A percentile compares a stretch with the other conserved stretches of the same genome.
phyloP scores from a whole-genome alignment of 805 yeast species.

The Metschnikowia lunata region DNA sequence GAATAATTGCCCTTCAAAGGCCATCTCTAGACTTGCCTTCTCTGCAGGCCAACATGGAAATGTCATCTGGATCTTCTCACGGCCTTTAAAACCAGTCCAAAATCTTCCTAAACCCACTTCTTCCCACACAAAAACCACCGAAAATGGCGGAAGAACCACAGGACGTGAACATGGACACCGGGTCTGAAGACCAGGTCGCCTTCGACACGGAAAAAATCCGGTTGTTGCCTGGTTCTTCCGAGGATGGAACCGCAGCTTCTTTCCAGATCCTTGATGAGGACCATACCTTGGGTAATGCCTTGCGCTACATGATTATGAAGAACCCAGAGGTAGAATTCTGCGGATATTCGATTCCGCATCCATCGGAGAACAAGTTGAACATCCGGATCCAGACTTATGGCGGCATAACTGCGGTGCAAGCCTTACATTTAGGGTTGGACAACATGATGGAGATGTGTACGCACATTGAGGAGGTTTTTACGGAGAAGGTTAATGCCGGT shows the following conservation, averaged over 20 bases:
- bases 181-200: slow-evolving; percentile 41
- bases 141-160: slow-evolving; percentile 18
- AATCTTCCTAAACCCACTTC: not conserved
- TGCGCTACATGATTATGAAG: slow-evolving; percentile 92
- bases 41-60: too few species aligned
- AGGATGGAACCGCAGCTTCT: slow-evolving; percentile 92
- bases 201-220: slow-evolving; percentile 55
- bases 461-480: slow-evolving; percentile 74
- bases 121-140: not conserved
- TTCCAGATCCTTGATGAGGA: slow-evolving; percentile 92
- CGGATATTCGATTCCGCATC: slow-evolving; percentile 98
- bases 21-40: too few species aligned
- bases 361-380: slow-evolving; percentile 86
- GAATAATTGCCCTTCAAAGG: too few species aligned
- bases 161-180: slow-evolving; percentile 24
- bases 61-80: too few species aligned
- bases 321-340: slow-evolving; percentile 98
- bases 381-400: slow-evolving; percentile 93
- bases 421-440: slow-evolving; percentile 84
- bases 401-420: slow-evolving; percentile 80
- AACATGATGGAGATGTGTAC: slow-evolving; percentile 80
- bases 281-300: slow-evolving; percentile 92
- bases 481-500: slow-evolving; percentile 59
- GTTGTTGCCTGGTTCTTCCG: slow-evolving; percentile 79
- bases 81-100: too few species aligned